Percentiles rank a stretch among this genome's conserved stretches.
Conservation (phyloP, 179 eudicot species). For the Spinacia oleracea region DNA sequence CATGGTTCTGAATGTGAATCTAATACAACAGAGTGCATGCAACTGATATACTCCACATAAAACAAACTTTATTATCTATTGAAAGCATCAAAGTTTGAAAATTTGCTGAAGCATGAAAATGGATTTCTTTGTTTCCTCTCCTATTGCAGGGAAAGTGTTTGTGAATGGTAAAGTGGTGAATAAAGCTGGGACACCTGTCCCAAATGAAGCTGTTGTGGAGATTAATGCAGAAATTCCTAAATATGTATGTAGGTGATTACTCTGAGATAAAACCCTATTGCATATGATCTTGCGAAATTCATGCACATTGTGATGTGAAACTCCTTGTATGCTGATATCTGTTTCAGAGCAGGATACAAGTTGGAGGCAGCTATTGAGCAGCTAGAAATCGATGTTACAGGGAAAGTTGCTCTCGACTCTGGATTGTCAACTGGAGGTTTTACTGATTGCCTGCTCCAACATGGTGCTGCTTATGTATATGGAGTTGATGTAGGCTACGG, state of each 20-base stretch:
- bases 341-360: constrained; percentile 89
- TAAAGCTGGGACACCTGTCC: constrained; percentile 86
- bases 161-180: constrained; percentile 81
- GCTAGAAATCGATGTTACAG: constrained; percentile 71
- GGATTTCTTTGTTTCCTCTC: constrained; percentile 7
- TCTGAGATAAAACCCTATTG: constrained; percentile 34
- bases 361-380: constrained; percentile 96
- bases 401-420: constrained; percentile 92
- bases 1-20: not conserved
- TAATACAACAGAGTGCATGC: not conserved
- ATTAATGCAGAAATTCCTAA: constrained; percentile 89
- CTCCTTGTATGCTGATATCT: constrained; percentile 24
- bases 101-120: not conserved
- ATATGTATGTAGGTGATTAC: constrained; percentile 99
- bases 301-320: constrained; percentile 13
- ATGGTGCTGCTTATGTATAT: constrained; percentile 85
- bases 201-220: constrained; percentile 86
- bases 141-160: constrained; percentile 68
- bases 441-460: constrained; percentile 92
- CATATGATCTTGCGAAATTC: constrained; percentile 4
- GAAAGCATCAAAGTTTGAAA: not conserved
- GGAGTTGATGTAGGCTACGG: constrained; percentile 98
- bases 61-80: not conserved
- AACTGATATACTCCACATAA: not conserved
- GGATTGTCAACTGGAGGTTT: constrained; percentile 98